phyloP scores from a whole-genome alignment of 805 yeast genomes.

The Metschnikowia baotianmanensis region DNA sequence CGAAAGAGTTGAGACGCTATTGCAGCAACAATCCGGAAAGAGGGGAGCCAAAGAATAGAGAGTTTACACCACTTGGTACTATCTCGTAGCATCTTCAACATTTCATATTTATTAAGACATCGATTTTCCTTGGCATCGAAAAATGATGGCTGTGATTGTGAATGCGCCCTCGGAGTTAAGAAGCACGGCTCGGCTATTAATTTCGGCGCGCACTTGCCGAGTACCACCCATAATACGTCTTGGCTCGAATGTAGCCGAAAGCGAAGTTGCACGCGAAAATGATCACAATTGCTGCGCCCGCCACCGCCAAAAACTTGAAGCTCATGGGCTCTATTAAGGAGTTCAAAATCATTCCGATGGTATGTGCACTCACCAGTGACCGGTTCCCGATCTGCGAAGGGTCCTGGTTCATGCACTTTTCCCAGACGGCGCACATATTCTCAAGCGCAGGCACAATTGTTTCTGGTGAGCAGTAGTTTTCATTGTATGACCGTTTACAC shows the following conservation, averaged over 20 bases:
- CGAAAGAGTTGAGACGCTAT: no score
- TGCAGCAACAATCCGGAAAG: no score
- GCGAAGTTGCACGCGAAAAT: constrained; percentile 58
- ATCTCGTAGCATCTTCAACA: no score
- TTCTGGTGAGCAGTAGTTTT: constrained; percentile 57
- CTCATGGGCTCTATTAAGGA: constrained; percentile 69
- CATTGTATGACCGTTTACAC: constrained; percentile 51
- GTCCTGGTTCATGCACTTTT: constrained; percentile 61
- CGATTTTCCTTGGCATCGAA: neutral
- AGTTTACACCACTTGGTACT: no score
- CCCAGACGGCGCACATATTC: constrained; percentile 59
- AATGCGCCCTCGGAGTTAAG: neutral
- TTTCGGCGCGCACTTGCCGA: constrained; percentile 10
- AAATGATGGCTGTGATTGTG: neutral
- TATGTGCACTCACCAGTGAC: constrained; percentile 58
- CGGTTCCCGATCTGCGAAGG: constrained; percentile 46
- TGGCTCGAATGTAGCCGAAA: constrained; percentile 65
- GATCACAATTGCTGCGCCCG: constrained; percentile 43
- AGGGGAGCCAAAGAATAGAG: no score
- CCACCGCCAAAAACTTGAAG: constrained; percentile 50
- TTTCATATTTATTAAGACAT: no score
- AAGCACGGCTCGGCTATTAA: neutral
- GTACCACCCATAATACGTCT: constrained; percentile 41
- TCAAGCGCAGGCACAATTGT: constrained; percentile 58
- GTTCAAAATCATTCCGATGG: constrained; percentile 59